phyloP scores from a whole-genome alignment of 768 basidiomycete genomes.

The Aureoboletus auriporus region DNA sequence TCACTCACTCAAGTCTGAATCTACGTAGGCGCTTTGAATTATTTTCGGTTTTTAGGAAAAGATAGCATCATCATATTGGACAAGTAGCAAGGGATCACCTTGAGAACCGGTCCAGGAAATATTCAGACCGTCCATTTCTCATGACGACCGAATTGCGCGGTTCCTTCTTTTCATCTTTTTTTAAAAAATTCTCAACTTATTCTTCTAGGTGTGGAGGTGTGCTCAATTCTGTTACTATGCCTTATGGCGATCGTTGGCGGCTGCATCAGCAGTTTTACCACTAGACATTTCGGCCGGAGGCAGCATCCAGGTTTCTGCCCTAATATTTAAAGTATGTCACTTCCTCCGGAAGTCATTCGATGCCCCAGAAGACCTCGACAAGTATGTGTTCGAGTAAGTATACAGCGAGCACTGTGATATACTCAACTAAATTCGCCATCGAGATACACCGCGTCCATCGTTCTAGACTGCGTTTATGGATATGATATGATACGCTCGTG shows the following conservation, averaged over 20 bases:
- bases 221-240: slow-evolving; percentile 12
- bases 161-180: neutral
- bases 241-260: slow-evolving; percentile 18
- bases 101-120: slow-evolving; percentile 17
- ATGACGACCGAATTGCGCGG: slow-evolving; percentile 11
- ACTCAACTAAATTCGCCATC: too few relatives aligned
- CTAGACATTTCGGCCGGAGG: slow-evolving; percentile 10
- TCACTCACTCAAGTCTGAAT: neutral
- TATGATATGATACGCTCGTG: too few relatives aligned
- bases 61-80: slow-evolving; percentile 13
- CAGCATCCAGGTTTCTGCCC: slow-evolving; percentile 11
- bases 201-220: slow-evolving; percentile 12
- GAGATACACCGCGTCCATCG: too few relatives aligned
- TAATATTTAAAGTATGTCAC: slow-evolving; percentile 10
- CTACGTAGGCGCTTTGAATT: slow-evolving; percentile 11
- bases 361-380: neutral
- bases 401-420: neutral
- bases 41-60: too few relatives aligned
- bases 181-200: neutral
- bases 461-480: too few relatives aligned
- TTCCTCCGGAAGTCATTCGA: slow-evolving; percentile 6
- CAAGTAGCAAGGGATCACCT: slow-evolving; percentile 10
- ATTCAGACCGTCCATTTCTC: slow-evolving; percentile 16
- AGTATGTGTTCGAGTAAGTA: neutral
- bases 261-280: slow-evolving; percentile 18